Evolutionary conservation across 164 flowering plant genomes (phyloP).

Genomic region (Nymphaea thermarum): DNA sequence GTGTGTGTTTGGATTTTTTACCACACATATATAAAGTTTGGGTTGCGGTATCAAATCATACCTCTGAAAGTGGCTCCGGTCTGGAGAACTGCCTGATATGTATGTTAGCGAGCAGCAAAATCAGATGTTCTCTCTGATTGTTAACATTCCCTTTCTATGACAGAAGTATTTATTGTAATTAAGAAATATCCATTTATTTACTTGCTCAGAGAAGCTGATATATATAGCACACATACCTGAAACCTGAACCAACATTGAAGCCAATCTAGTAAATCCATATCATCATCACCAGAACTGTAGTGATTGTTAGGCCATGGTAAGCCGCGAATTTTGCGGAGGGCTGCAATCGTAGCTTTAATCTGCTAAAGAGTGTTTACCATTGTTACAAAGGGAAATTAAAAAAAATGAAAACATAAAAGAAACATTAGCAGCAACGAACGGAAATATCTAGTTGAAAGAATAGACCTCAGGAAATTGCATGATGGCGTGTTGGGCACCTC

Average conservation of each 20-base stretch:
- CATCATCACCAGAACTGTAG: slow-evolving; percentile 15
- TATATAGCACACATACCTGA: slow-evolving; percentile 38
- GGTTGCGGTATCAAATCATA: slow-evolving; percentile 7
- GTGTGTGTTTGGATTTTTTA: neutral
- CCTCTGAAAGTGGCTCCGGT: slow-evolving; percentile 39
- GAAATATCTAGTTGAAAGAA: neutral
- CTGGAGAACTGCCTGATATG: slow-evolving; percentile 44
- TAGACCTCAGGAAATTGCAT: slow-evolving; percentile 86
- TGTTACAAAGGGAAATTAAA: too few species aligned
- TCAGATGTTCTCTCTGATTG: slow-evolving; percentile 93
- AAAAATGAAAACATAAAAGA: too few species aligned
- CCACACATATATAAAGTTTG: neutral
- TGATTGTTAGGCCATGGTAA: slow-evolving; percentile 24
- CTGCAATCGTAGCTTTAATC: slow-evolving; percentile 70
- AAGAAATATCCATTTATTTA: neutral
- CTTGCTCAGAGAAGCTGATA: neutral
- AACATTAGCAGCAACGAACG: neutral
- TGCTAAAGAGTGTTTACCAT: slow-evolving; percentile 13
- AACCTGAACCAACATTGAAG: slow-evolving; percentile 69
- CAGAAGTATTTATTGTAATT: neutral
- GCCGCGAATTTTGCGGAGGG: slow-evolving; percentile 54
- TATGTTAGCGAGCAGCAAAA: slow-evolving; percentile 75
- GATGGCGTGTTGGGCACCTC: slow-evolving; percentile 63
- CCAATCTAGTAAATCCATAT: slow-evolving; percentile 67
- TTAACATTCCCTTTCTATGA: slow-evolving; percentile 70